Conservation (phyloP, 768 basidiomycete species). For the Galerina marginata region DNA sequence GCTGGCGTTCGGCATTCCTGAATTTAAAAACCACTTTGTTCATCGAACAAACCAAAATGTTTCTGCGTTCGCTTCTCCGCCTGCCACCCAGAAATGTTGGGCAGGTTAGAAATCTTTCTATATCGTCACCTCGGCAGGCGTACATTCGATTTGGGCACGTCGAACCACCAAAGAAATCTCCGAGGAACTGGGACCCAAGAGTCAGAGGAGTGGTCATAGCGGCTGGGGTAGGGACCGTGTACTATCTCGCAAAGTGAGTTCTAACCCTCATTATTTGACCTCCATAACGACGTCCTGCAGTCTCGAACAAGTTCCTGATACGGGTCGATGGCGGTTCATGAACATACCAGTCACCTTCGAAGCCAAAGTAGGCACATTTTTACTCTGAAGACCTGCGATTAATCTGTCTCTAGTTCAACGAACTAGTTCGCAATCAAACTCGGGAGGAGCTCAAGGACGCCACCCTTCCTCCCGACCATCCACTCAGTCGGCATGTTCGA, state of each 20-base stretch:
- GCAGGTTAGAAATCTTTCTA: not conserved
- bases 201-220: conserved; percentile 2
- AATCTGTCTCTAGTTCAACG: conserved; percentile 42
- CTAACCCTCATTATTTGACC: not conserved
- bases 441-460: conserved; percentile 54
- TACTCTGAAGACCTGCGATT: not conserved
- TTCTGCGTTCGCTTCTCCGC: too few species aligned
- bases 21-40: too few species aligned
- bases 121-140: not conserved
- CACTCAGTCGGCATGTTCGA: conserved; percentile 68
- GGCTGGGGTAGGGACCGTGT: conserved; percentile 9
- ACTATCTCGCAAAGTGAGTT: conserved; percentile 37
- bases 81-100: not conserved
- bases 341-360: conserved; percentile 67
- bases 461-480: conserved; percentile 72
- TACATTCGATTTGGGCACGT: conserved; percentile 10
- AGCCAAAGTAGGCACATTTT: conserved; percentile 44
- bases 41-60: too few species aligned
- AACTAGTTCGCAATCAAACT: conserved; percentile 46
- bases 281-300: conserved; percentile 42
- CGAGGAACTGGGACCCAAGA: conserved; percentile 4
- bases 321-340: conserved; percentile 90
- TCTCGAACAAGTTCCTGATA: conserved; percentile 85
- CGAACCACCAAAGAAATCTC: conserved; percentile 1
- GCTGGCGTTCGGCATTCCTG: too few species aligned